Base-by-base conservation (phyloP, 1,284 basidiomycete genomes). In the Flammula alnicola region DNA sequence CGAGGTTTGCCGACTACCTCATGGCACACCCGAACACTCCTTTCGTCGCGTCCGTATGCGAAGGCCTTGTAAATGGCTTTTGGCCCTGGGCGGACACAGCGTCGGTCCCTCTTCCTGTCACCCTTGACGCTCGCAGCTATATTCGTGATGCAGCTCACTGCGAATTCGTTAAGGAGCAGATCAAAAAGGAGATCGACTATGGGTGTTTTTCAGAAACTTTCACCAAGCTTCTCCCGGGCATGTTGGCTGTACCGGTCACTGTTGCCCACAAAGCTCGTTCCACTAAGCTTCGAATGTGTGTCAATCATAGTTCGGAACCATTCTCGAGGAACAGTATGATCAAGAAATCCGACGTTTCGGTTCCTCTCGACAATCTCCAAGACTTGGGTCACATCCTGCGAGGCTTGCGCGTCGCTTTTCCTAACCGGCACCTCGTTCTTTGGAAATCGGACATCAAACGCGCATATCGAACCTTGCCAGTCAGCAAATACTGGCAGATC, bases 401-500 rank as follows among this genome's bases (percentile, higher is more conserved):
- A 3, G 23, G 31, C 27, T 17, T 19, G 10, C 30, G 5, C 42
- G 3, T 29, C 29, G 1, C n/a, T 1, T 8, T 16, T 11, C 31
- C 31, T 1, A 14, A 17, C 27, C 10, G 10, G 4, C 42, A 9
- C n/a, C 29, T 52, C 3, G 35, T 46, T 8, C 7, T 73, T 1
- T 74, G 59, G 56, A 77, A 77, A 35, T 70, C 66, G 0, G 73
- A 78, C 36, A 65, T 77, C 0, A 50, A 65, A 0, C 6, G 38
- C 4, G 75, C 75, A 0, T 78, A 71, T 43, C 54, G 63, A 0
- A 58, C 58, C 0, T 54, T 73, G 3, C 75, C 74, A 0, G 63
- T 73, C 55, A 68, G 74, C 35, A 67, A 64, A 0, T 46, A 68
- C 0, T 78, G 72, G 74, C 76, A 78, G 44, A 49, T 77, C 8